Evolutionary conservation across 2,329 filamentous ascomycete genomes (phyloP).

Genomic region (Calonectria montana): DNA sequence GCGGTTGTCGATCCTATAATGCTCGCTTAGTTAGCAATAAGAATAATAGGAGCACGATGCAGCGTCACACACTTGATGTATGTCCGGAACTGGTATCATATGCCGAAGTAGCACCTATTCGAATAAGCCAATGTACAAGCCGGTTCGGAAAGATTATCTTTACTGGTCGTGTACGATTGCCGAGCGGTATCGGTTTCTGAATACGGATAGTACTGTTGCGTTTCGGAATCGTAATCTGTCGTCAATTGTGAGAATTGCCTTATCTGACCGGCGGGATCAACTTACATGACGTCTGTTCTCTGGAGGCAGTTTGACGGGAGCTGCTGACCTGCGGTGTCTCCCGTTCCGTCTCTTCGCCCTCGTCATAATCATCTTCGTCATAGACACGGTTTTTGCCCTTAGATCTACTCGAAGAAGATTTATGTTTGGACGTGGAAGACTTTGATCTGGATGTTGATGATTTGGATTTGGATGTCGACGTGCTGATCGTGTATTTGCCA

Average conservation of each 20-base stretch:
- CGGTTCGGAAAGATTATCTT: background rate
- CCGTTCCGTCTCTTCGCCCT: conserved; percentile 30
- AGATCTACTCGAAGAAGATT: conserved; percentile 28
- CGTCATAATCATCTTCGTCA: conserved; percentile 27
- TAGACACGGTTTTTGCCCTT: conserved; percentile 37
- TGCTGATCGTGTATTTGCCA: conserved; percentile 33
- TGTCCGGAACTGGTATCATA: background rate
- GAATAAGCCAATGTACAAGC: background rate
- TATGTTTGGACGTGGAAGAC: conserved; percentile 32
- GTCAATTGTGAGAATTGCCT: background rate
- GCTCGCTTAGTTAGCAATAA: background rate
- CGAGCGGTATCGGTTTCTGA: background rate
- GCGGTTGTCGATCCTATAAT: background rate
- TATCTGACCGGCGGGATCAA: background rate
- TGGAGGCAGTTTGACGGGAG: background rate
- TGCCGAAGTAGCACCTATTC: background rate
- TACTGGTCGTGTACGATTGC: background rate
- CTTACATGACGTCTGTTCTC: conserved; percentile 13
- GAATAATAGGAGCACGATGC: background rate
- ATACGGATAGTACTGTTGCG: conserved; percentile 12
- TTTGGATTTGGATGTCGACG: conserved; percentile 31
- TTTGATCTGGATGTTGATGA: conserved; percentile 25
- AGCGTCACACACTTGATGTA: conserved; percentile 12
- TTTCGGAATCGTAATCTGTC: conserved; percentile 9
- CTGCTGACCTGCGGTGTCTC: background rate